Conservation (phyloP, 768 basidiomycete genomes). For the Calocybe gangraenosa region DNA sequence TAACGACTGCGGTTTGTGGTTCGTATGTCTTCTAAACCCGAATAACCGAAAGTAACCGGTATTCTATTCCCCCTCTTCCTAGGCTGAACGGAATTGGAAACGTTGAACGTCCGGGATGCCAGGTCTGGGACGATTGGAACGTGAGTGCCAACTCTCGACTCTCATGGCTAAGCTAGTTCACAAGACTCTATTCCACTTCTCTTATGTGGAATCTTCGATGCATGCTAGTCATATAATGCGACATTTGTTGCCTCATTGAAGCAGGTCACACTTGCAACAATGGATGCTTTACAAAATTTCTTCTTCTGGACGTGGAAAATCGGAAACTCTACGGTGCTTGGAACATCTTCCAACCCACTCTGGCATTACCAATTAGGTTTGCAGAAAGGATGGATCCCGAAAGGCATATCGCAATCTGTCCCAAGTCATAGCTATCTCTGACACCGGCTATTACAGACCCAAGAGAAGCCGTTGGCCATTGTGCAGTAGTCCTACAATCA, state of each 20-base stretch:
- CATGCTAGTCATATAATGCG: constrained; percentile 45
- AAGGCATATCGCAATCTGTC: constrained; percentile 36
- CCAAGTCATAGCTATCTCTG: not conserved
- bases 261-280: constrained; percentile 70
- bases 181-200: not conserved
- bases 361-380: constrained; percentile 92
- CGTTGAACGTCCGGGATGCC: constrained; percentile 31
- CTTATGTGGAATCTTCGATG: not conserved
- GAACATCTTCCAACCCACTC: constrained; percentile 66
- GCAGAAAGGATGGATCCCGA: constrained; percentile 82
- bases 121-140: constrained; percentile 40
- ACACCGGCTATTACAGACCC: constrained; percentile 28
- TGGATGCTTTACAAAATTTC: constrained; percentile 90
- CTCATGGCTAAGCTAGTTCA: not conserved
- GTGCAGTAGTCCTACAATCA: constrained; percentile 32
- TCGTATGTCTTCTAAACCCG: constrained; percentile 25
- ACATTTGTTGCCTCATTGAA: constrained; percentile 55
- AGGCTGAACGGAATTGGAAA: constrained; percentile 46
- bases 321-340: constrained; percentile 69
- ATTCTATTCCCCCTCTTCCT: constrained; percentile 5
- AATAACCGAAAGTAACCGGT: constrained; percentile 12
- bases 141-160: constrained; percentile 23
- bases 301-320: constrained; percentile 99
- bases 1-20: constrained; percentile 70
- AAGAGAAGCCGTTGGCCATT: constrained; percentile 42